Evolutionary conservation across 108 stramenopile genomes (phyloP).

Genomic region (Cyclotella atomus): DNA sequence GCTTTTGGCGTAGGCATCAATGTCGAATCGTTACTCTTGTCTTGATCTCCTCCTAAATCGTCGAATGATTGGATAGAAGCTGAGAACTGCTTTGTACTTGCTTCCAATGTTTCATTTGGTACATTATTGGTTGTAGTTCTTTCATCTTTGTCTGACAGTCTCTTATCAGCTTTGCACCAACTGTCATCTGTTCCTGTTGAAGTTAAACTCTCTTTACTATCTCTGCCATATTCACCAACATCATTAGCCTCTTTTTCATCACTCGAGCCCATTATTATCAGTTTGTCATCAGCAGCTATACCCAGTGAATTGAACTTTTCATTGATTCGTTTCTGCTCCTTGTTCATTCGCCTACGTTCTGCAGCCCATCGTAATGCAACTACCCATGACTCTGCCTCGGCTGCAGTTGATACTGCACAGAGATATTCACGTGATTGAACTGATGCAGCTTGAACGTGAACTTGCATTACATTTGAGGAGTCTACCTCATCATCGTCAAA

Average conservation of each 20-base stretch:
- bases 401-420: slow-evolving; percentile 78
- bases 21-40: neutral
- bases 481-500: slow-evolving; percentile 21
- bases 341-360: slow-evolving; percentile 37
- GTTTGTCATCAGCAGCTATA: slow-evolving; percentile 1
- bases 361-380: slow-evolving; percentile 85
- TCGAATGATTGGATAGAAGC: neutral
- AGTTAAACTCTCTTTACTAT: slow-evolving; percentile 26
- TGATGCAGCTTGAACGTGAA: slow-evolving; percentile 41
- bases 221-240: slow-evolving; percentile 16
- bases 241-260: slow-evolving; percentile 9
- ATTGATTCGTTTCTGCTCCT: slow-evolving; percentile 7
- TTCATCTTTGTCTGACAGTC: neutral
- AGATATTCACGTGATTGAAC: slow-evolving; percentile 75
- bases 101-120: neutral
- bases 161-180: slow-evolving; percentile 45
- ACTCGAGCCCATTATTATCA: slow-evolving; percentile 1
- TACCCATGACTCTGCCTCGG: slow-evolving; percentile 86
- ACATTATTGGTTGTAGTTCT: neutral
- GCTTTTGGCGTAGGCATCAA: slow-evolving; percentile 1
- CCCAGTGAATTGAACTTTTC: neutral
- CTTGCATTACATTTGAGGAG: slow-evolving; percentile 17
- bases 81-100: neutral
- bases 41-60: neutral
- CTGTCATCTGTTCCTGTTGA: slow-evolving; percentile 22